A percentile compares a stretch with the other conserved stretches of the same genome.
Conservation (phyloP, 2,329 filamentous ascomycete species). For the Exophiala phaeomuriformis region DNA sequence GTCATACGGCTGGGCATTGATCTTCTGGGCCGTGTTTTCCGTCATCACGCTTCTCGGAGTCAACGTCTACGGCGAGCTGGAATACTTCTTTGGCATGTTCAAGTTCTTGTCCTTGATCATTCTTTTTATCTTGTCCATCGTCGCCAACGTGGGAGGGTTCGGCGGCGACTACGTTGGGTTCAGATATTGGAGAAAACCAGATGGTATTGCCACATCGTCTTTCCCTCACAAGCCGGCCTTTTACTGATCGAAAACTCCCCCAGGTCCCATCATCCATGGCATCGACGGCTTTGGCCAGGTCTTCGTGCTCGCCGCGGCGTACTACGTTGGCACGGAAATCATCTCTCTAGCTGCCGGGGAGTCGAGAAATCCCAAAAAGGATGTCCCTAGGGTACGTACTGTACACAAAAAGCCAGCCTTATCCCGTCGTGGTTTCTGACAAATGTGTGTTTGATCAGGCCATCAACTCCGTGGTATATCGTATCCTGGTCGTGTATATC, state of each 20-base stretch:
- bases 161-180: constrained; percentile 57
- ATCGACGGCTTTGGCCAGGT: constrained; percentile 56
- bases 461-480: constrained; percentile 48
- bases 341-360: constrained; percentile 52
- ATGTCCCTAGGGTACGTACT: constrained; percentile 53
- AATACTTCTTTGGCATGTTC: constrained; percentile 39
- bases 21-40: constrained; percentile 34
- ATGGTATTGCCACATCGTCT: background rate
- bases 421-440: too few species aligned
- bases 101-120: constrained; percentile 55
- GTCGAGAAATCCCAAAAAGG: constrained; percentile 46
- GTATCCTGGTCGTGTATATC: constrained; percentile 53
- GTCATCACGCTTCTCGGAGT: constrained; percentile 48
- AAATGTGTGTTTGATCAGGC: constrained; percentile 39
- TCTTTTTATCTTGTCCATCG: constrained; percentile 62
- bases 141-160: constrained; percentile 55
- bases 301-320: constrained; percentile 38
- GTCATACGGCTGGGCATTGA: constrained; percentile 56
- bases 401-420: constrained; percentile 27
- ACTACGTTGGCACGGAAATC: constrained; percentile 40
- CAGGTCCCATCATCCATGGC: constrained; percentile 53
- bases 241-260: too few species aligned
- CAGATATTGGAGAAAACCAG: constrained; percentile 63
- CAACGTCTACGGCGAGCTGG: constrained; percentile 46
- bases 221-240: too few species aligned